phyloP scores from a whole-genome alignment of 495 filamentous ascomycete species.

The Mytilinidion resinicola region DNA sequence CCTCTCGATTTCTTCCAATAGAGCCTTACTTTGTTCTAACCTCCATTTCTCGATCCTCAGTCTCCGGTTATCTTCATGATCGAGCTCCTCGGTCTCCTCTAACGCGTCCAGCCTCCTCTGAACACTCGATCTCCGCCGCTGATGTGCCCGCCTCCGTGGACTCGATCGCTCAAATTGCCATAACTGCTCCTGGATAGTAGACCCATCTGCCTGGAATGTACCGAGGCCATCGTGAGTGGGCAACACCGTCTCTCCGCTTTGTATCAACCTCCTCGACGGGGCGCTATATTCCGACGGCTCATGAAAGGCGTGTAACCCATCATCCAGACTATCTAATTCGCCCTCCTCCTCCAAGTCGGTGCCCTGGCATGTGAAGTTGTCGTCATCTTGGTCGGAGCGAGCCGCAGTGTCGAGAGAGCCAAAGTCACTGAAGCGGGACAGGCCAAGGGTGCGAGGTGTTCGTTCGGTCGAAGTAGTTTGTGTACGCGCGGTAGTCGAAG shows the following conservation, averaged over 20 bases:
- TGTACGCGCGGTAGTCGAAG: slow-evolving; percentile 56
- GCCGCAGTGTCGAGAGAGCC: slow-evolving; percentile 70
- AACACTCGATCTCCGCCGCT: slow-evolving; percentile 51
- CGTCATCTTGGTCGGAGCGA: slow-evolving; percentile 44
- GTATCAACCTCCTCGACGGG: slow-evolving; percentile 43
- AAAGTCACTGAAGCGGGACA: slow-evolving; percentile 75
- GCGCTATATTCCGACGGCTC: slow-evolving; percentile 53
- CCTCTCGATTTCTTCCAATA: slow-evolving; percentile 82
- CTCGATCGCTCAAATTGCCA: slow-evolving; percentile 83
- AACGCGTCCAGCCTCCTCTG: slow-evolving; percentile 59
- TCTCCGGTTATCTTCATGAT: slow-evolving; percentile 60
- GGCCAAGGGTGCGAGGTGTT: slow-evolving; percentile 63
- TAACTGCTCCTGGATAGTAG: slow-evolving; percentile 62
- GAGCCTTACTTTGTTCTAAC: slow-evolving; percentile 75
- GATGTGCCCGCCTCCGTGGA: slow-evolving; percentile 47
- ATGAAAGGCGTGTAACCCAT: slow-evolving; percentile 79
- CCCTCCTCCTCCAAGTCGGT: slow-evolving; percentile 45
- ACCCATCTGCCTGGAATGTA: slow-evolving; percentile 56
- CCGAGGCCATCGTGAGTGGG: slow-evolving; percentile 90
- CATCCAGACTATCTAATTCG: slow-evolving; percentile 84
- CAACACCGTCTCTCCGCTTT: slow-evolving; percentile 57
- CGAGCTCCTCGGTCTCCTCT: slow-evolving; percentile 52
- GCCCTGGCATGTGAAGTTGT: slow-evolving; percentile 42
- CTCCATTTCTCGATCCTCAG: slow-evolving; percentile 86
- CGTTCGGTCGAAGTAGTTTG: slow-evolving; percentile 66